Evolutionary conservation across 306 rosid species (phyloP).

Genomic region (Prunus armeniaca): DNA sequence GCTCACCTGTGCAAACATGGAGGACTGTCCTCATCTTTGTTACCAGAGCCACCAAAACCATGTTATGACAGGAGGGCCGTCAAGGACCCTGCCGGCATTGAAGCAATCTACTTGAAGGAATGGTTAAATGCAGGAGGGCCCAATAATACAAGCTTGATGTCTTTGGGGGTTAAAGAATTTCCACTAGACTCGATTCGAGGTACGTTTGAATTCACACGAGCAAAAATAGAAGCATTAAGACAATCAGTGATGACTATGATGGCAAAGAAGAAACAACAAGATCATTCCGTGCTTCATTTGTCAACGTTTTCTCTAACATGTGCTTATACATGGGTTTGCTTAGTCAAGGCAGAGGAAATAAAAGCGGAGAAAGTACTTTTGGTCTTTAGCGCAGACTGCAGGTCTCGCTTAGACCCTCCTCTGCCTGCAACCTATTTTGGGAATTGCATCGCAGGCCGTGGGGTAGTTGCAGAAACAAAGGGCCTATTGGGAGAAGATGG

Average conservation of each 20-base stretch:
- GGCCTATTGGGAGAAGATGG: constrained; percentile 28
- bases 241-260: not conserved
- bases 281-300: not conserved
- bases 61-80: constrained; percentile 1
- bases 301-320: constrained; percentile 19
- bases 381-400: constrained; percentile 3
- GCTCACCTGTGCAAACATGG: constrained; percentile 17
- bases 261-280: not conserved
- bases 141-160: constrained; percentile 16
- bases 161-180: not conserved
- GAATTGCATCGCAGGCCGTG: constrained; percentile 9
- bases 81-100: constrained; percentile 12
- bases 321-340: constrained; percentile 28
- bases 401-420: constrained; percentile 19
- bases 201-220: not conserved
- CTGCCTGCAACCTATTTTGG: constrained; percentile 24
- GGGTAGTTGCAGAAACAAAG: not conserved
- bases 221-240: constrained; percentile 10
- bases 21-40: not conserved
- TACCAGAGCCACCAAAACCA: not conserved
- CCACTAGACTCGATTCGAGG: constrained; percentile 12
- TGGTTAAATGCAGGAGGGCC: not conserved
- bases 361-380: not conserved
- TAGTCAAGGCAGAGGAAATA: constrained; percentile 21
- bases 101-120: not conserved